These are phyloP conservation scores for Dioscorea alata DNA, from an alignment of 106 monocot species.

Conservation along the genomic window DNA sequence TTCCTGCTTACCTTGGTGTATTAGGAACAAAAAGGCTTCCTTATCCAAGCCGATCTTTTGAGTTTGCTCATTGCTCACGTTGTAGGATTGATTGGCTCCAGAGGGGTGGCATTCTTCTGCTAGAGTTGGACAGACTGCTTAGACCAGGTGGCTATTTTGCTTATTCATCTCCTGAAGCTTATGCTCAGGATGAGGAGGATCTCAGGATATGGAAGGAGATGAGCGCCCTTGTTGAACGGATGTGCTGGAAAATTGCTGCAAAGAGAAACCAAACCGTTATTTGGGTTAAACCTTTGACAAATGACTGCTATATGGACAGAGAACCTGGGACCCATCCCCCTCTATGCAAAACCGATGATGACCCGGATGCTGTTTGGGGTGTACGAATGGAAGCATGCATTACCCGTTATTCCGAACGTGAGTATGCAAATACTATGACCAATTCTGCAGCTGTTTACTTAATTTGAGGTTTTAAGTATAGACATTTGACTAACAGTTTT, in stretches of 20 bases:
- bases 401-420: slow-evolving; percentile 66
- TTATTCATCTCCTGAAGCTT: slow-evolving; percentile 88
- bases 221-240: slow-evolving; percentile 69
- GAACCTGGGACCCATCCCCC: slow-evolving; percentile 50
- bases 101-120: slow-evolving; percentile 70
- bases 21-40: slow-evolving; percentile 79
- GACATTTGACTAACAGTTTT: too few relatives aligned
- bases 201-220: slow-evolving; percentile 70
- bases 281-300: slow-evolving; percentile 72
- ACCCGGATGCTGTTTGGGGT: slow-evolving; percentile 82
- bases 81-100: slow-evolving; percentile 97
- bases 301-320: slow-evolving; percentile 66
- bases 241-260: slow-evolving; percentile 87
- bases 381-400: slow-evolving; percentile 75
- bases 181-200: slow-evolving; percentile 71
- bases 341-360: slow-evolving; percentile 46
- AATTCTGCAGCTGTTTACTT: too few relatives aligned
- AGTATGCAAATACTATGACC: slow-evolving; percentile 11
- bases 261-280: slow-evolving; percentile 85
- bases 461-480: too few relatives aligned
- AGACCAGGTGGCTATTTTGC: slow-evolving; percentile 90
- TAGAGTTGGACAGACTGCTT: slow-evolving; percentile 76
- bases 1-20: slow-evolving; percentile 72
- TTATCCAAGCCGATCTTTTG: slow-evolving; percentile 80
- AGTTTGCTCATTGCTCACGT: slow-evolving; percentile 83